These are phyloP conservation scores for Thozetella sp. DNA, from an alignment of 495 filamentous ascomycete genomes.

Conservation along the genomic window DNA sequence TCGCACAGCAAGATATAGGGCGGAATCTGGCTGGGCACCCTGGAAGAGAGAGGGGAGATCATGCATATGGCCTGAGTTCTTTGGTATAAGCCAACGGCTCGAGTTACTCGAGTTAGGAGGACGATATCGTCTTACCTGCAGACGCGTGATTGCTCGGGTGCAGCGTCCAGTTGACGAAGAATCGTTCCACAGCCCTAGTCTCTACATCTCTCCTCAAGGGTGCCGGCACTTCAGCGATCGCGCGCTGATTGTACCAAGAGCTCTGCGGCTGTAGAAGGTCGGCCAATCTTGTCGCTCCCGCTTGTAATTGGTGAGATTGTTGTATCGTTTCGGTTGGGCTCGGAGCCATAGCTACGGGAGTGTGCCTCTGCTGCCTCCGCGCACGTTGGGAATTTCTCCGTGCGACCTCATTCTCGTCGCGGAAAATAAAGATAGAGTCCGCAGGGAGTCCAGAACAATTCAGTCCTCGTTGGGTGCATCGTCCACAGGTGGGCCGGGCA, in stretches of 20 bases:
- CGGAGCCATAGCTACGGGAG: too few species aligned
- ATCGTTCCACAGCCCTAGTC: neutral
- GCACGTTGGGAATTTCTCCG: neutral
- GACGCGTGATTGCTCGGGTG: neutral
- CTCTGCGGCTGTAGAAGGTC: neutral
- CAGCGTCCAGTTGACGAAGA: neutral
- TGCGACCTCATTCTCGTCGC: neutral
- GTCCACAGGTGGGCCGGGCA: neutral
- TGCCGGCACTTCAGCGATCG: neutral
- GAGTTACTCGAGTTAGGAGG: too few species aligned
- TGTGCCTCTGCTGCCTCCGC: too few species aligned
- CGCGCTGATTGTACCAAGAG: neutral
- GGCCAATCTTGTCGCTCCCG: neutral
- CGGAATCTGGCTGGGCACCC: neutral
- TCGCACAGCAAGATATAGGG: neutral
- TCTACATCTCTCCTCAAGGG: neutral
- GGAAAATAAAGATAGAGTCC: neutral
- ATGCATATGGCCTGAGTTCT: neutral
- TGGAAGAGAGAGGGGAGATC: neutral
- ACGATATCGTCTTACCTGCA: too few species aligned
- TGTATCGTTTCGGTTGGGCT: neutral
- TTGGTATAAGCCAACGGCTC: too few species aligned
- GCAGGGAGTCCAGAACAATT: neutral
- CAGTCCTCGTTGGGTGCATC: neutral
- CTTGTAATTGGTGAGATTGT: neutral